Evolutionary conservation across 768 basidiomycete genomes (phyloP).

Genomic region (Podaxis pistillaris): DNA sequence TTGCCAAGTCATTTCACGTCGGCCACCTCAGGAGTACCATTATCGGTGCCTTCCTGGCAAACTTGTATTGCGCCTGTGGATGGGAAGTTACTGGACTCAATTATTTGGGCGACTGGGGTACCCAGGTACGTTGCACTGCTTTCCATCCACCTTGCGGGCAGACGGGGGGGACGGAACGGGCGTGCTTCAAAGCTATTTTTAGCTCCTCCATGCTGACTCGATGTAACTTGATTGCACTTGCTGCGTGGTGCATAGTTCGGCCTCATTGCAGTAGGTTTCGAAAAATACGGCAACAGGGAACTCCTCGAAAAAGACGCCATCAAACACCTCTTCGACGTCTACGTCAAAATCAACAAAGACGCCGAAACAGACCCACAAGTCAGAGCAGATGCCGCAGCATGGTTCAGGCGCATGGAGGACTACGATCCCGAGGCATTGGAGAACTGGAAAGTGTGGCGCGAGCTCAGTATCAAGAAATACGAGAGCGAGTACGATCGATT

Average conservation of each 20-base stretch:
- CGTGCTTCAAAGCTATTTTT: no score
- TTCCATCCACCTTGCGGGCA: not conserved
- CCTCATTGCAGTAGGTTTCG: conserved; percentile 31
- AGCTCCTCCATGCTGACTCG: no score
- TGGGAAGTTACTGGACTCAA: conserved; percentile 93
- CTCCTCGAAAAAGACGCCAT: conserved; percentile 86
- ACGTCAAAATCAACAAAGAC: conserved; percentile 68
- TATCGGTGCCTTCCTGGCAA: conserved; percentile 92
- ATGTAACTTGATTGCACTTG: no score
- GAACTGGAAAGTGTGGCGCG: conserved; percentile 93
- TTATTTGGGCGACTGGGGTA: conserved; percentile 98
- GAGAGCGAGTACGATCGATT: conserved; percentile 82
- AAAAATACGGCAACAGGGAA: conserved; percentile 86
- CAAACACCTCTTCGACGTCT: conserved; percentile 91
- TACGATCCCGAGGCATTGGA: conserved; percentile 80
- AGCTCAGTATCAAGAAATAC: conserved; percentile 88
- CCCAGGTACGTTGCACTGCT: conserved; percentile 62
- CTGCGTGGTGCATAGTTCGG: not conserved
- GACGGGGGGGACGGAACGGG: no score
- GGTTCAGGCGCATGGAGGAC: conserved; percentile 96
- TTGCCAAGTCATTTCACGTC: conserved; percentile 97
- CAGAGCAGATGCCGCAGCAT: conserved; percentile 73
- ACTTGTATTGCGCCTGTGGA: conserved; percentile 88
- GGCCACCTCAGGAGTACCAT: conserved; percentile 98
- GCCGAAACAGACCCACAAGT: conserved; percentile 69